Base-by-base conservation (phyloP, 352 stramenopile genomes). In the Vaucheria bursata region DNA sequence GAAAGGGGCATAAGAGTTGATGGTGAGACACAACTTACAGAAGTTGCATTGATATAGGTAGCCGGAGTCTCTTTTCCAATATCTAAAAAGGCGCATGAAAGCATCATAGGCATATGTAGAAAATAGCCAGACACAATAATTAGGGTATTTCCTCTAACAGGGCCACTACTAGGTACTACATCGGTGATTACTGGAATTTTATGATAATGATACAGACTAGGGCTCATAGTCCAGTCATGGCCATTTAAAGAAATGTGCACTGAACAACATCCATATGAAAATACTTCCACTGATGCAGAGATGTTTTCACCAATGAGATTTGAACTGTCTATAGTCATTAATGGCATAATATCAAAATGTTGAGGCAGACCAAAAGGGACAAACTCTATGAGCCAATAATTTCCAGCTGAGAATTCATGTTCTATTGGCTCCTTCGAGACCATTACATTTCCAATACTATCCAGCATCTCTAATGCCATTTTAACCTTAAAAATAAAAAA, bases 311-410 rank as follows among this genome's bases (percentile, higher is more conserved):
- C 81, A 7, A 50, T 50, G 8, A 85, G 71, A 35, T 79, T 76
- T 25, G 53, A 69, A 2, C 75, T 69, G 38, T 85, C 73, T 31
- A 70, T 45, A 59, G 72, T 37, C 37, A 86, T 40, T 7, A 86
- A 53, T 39, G 71, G 72, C 40, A 85, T 38, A 5, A 77, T 50
- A 32, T 78, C 83, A 36, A 85, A 34, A 65, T 86, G 85, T 38
- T 53, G 38, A n/a, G 83, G 83, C 7, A 29, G 34, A n/a, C 83
- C 83, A n/a, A 85, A 39, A 25, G 83, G 78, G 33, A 77, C 85
- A 53, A 86, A 86, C 8, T 74, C 78, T 6, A 86, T 71, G 18
- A 45, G 2, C 50, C 74, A 86, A 6, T 38, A 34, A 66, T 50
- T 37, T 25, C 1, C 73, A 32, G 31, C 33, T 33, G 5, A 18